Evolutionary conservation across 768 basidiomycete genomes (phyloP).

Genomic region (Suillus bovinus): DNA sequence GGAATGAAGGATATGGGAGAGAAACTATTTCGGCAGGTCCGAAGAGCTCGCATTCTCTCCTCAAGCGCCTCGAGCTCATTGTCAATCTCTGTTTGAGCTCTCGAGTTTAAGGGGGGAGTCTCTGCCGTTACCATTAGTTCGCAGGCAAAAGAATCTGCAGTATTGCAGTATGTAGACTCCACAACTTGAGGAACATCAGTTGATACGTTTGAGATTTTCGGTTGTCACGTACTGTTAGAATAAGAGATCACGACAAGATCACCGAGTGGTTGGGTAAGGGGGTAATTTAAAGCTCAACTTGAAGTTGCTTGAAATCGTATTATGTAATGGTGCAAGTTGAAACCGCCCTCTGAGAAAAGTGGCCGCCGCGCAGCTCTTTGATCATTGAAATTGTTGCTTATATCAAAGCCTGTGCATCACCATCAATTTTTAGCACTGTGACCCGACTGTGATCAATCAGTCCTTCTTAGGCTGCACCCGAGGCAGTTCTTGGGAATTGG

Average conservation of each 20-base stretch:
- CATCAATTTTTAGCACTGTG: no score
- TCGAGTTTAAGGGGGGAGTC: not conserved
- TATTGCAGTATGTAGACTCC: not conserved
- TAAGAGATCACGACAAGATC: not conserved
- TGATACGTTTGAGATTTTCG: not conserved
- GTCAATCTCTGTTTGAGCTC: slow-evolving; percentile 7
- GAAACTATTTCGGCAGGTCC: slow-evolving; percentile 6
- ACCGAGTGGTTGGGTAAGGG: no score
- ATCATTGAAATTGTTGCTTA: no score
- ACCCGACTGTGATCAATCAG: no score
- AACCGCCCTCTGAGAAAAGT: no score
- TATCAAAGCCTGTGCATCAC: no score
- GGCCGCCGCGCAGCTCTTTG: no score
- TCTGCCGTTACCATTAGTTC: not conserved
- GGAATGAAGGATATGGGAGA: slow-evolving; percentile 10
- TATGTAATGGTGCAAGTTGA: no score
- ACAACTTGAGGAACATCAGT: not conserved
- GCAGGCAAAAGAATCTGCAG: not conserved
- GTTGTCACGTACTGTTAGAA: not conserved
- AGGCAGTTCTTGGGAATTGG: no score
- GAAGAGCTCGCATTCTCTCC: slow-evolving; percentile 7
- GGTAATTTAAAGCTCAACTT: no score
- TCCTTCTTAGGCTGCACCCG: no score
- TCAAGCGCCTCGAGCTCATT: slow-evolving; percentile 3
- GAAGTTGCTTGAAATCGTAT: no score